Conservation (phyloP, 148 eudicot genomes). For the Dysphania ambrosioides region DNA sequence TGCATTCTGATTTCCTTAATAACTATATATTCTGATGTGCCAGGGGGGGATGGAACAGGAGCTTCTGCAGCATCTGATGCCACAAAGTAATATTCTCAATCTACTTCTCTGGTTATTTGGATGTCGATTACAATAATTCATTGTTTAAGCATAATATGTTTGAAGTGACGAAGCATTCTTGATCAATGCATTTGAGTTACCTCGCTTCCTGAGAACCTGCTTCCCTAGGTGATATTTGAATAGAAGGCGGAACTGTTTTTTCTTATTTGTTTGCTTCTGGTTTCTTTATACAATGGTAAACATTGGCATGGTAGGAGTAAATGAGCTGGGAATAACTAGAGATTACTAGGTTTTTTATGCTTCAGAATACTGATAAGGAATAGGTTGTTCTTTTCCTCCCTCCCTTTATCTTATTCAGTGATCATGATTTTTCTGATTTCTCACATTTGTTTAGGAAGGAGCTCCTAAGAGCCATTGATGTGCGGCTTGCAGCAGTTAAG, state of each 20-base stretch:
- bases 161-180: background rate
- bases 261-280: background rate
- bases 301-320: background rate
- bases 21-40: slow-evolving; percentile 13
- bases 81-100: slow-evolving; percentile 61
- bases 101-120: background rate
- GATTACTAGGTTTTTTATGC: background rate
- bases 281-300: background rate
- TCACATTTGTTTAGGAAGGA: slow-evolving; percentile 60
- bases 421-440: background rate
- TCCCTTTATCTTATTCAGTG: background rate
- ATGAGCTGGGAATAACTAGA: background rate
- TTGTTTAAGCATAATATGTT: background rate
- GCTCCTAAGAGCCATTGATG: slow-evolving; percentile 82
- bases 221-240: background rate
- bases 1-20: background rate
- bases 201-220: background rate
- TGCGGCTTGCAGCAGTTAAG: slow-evolving; percentile 63
- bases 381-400: background rate
- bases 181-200: background rate
- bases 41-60: slow-evolving; percentile 63
- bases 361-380: background rate
- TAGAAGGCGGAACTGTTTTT: background rate
- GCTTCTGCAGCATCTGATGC: slow-evolving; percentile 71
- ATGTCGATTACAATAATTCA: background rate